Evolutionary conservation across 2,329 filamentous ascomycete genomes (phyloP), one percentile per base, ranked within the genome.

Genomic region (Xylaria multiplex): DNA sequence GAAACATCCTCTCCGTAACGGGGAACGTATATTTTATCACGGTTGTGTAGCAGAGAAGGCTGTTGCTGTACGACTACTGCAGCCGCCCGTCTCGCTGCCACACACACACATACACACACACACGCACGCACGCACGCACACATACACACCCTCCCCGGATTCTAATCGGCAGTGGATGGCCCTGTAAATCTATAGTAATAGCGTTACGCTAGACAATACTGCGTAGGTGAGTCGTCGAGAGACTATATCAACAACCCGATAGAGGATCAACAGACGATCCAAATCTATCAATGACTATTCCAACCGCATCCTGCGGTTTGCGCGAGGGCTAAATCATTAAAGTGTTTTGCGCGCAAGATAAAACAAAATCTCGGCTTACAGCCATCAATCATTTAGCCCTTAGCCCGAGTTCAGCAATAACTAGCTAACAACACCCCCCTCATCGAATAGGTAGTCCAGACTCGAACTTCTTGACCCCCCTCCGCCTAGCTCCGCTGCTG

Each of bases 61-160:
- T 64, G 56, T 56, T 46, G 50, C 55, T 60, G 64, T 64, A 55
- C 50, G 59, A 66, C 64, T 67, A 49, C 70, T 72, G 70, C 71
- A 73, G 72, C 71, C 67, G 69, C 70, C 72, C 71, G 70, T 43
- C 69, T 72, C 68, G 67, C 64, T 67, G 57, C 65, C 63, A 59
- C 62, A 63, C 59, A 61, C 71, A 69, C 68, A 69, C 67, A 9
- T 42, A 19, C 70, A 69, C 68, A 70, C 65, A 19, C 45, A 13
- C 32, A 2, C 32, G 19, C 19, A 19, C 27, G 27, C 27, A 27
- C 27, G 27, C 27, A 50, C 59, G 59, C 59, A 59, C 45, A 53
- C 70, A 69, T 66, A 71, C 64, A 16, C 59, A 52, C 67, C 71
- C 69, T 71, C 73, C 73, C 72, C 74, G 65, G 72, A 71, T 74